phyloP scores from a whole-genome alignment of 371 early-diverging fungal species.

The Chytridiales sp. region DNA sequence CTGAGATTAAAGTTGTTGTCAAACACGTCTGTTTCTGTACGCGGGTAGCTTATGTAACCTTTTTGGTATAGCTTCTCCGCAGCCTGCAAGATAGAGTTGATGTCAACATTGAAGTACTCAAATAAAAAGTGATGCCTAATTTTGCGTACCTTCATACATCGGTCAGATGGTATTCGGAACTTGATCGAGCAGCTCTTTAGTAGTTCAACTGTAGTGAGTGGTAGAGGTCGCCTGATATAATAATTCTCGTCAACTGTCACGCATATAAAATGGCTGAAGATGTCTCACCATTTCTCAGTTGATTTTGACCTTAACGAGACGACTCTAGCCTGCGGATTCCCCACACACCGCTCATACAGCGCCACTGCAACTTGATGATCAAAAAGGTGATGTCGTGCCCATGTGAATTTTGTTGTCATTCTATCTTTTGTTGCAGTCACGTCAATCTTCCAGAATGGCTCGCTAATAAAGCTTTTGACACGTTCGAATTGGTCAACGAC shows the following conservation, averaged over 20 bases:
- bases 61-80: slow-evolving; percentile 84
- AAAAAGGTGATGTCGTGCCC: slow-evolving; percentile 77
- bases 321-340: slow-evolving; percentile 62
- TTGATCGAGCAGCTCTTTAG: slow-evolving; percentile 79
- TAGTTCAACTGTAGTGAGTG: slow-evolving; percentile 94
- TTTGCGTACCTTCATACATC: slow-evolving; percentile 73
- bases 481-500: slow-evolving; percentile 90
- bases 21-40: slow-evolving; percentile 99
- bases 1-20: slow-evolving; percentile 73
- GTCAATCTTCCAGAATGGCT: slow-evolving; percentile 90
- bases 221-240: slow-evolving; percentile 70
- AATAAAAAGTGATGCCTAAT: background rate
- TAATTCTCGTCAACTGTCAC: too few species aligned
- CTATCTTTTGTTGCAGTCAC: slow-evolving; percentile 54
- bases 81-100: slow-evolving; percentile 40
- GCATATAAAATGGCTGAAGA: too few species aligned
- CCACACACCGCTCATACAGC: slow-evolving; percentile 72
- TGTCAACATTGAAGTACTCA: background rate
- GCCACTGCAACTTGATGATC: slow-evolving; percentile 69
- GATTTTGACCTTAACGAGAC: slow-evolving; percentile 59
- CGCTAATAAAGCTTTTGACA: slow-evolving; percentile 82
- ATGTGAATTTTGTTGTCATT: slow-evolving; percentile 62
- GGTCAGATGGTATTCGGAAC: slow-evolving; percentile 76
- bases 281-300: slow-evolving; percentile 73
- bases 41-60: slow-evolving; percentile 97